phyloP scores from a whole-genome alignment of 2,329 filamentous ascomycete genomes.

The Phyllosticta citrichinensis region DNA sequence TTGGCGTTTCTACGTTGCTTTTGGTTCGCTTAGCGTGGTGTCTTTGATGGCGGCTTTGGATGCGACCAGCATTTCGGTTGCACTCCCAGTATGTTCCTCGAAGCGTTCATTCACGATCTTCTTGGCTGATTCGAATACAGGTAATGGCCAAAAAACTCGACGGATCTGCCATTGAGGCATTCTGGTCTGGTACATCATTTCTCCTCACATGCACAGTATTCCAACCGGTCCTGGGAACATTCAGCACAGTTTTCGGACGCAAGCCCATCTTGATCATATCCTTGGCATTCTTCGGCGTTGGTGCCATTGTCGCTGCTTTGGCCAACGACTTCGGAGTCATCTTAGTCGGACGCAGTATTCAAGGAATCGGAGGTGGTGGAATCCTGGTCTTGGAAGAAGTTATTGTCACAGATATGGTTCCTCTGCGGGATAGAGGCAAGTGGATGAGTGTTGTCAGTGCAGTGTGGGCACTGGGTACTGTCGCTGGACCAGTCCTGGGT shows the following conservation, averaged over 20 bases:
- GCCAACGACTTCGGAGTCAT: constrained; percentile 31
- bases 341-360: constrained; percentile 28
- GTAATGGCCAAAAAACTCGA: constrained; percentile 27
- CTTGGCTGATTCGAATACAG: constrained; percentile 12
- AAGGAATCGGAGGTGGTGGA: constrained; percentile 34
- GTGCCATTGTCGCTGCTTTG: constrained; percentile 26
- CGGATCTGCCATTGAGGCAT: constrained; percentile 31
- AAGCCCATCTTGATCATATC: constrained; percentile 28
- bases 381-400: constrained; percentile 34
- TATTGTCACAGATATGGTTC: constrained; percentile 37
- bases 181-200: constrained; percentile 33
- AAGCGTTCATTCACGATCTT: neutral
- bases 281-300: constrained; percentile 26
- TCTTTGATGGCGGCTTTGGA: constrained; percentile 55
- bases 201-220: constrained; percentile 32
- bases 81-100: constrained; percentile 32
- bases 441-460: constrained; percentile 32
- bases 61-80: constrained; percentile 55
- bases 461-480: constrained; percentile 48
- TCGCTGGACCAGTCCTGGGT: constrained; percentile 38
- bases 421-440: constrained; percentile 32
- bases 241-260: constrained; percentile 32
- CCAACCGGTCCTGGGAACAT: constrained; percentile 30
- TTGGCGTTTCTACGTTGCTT: constrained; percentile 25
- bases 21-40: constrained; percentile 43